A percentile compares a stretch with the other conserved stretches of the same genome.
phyloP scores from a whole-genome alignment of 139 green algal species.

The Chlorella ohadii region DNA sequence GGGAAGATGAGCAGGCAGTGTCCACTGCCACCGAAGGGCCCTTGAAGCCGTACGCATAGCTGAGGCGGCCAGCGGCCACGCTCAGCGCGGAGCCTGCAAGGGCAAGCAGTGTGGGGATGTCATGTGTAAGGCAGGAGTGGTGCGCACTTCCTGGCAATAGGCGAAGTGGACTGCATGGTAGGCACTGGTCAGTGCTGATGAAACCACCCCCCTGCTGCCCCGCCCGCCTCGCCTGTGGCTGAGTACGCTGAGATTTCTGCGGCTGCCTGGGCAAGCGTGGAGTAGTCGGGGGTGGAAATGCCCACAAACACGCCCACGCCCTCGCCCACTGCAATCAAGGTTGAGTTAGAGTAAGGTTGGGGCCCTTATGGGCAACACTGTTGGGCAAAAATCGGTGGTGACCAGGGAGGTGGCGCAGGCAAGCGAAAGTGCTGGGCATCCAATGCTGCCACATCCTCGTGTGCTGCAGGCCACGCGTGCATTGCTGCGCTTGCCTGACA shows the following conservation, averaged over 20 bases:
- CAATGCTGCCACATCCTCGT: too few species aligned
- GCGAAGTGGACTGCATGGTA: too few species aligned
- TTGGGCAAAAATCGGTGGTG: too few species aligned
- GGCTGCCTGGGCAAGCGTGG: neutral
- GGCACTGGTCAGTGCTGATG: too few species aligned
- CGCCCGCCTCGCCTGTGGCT: neutral
- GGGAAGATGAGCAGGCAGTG: constrained; percentile 82
- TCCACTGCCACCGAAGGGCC: constrained; percentile 81
- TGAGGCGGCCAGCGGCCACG: constrained; percentile 80
- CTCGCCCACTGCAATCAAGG: constrained; percentile 9
- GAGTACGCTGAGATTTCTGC: constrained; percentile 22
- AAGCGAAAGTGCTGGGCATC: too few species aligned
- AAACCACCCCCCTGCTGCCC: too few species aligned
- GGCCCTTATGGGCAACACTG: too few species aligned
- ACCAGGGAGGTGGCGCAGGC: too few species aligned
- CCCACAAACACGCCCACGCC: constrained; percentile 74
- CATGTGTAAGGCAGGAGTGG: too few species aligned
- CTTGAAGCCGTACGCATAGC: constrained; percentile 76
- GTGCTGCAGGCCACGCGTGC: too few species aligned
- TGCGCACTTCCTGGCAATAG: too few species aligned
- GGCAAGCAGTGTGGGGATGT: neutral
- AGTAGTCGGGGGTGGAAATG: constrained; percentile 36
- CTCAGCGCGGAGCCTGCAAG: constrained; percentile 56
- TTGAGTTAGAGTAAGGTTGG: too few species aligned
- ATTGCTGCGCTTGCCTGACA: constrained; percentile 57